Base-by-base conservation (phyloP, 495 filamentous ascomycete species). In the Astrothelium subdiscretum region DNA sequence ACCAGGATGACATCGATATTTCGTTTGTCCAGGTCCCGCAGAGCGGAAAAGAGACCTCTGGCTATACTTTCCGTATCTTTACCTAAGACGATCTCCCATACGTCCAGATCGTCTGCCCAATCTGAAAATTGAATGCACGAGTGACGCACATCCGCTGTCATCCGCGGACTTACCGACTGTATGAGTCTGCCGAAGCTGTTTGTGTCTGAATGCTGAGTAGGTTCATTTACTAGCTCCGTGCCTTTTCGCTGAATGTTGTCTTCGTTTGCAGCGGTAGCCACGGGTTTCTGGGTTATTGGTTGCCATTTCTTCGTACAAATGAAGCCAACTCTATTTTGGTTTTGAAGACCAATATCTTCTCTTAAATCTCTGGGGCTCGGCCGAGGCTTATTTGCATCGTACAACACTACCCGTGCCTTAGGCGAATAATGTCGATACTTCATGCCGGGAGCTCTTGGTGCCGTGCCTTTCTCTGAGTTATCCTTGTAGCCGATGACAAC, bases 381-480 rank as follows among this genome's bases (percentile, higher is more conserved):
- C 2, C 68, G 60, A 24, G 63, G 68, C 0, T 76, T 76, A 2
- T 74, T 77, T 31, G 74, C 59, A 61, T 96, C 89, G 70, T 88
- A 94, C 1, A 99, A 78, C 26, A 96, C 76, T 11, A 99, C 92
- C 32, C 80, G 85, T 18, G 94, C 94, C 69, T 87, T 88, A 0
- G 94, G 94, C 24, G 91, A 95, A 70, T 99, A 99, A 72, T 99
- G 94, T 67, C 91, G 87, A 73, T 99, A 99, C 70, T 99, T 99
- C 94, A 99, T 99, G 2, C 94, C 94, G 10, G 94, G 94, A 2
- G 92, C 92, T 61, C 87, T 82, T 5, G 95, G 92, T 61, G 78
- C 72, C 58, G 69, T 80, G 1, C 76, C 81, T 18, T 71, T 66
- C 66, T 85, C 81, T 18, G 78, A 78, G 26, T 72, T 70, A 66